Conservation (phyloP, 2,329 filamentous ascomycete genomes). For the Aspergillus hortae region DNA sequence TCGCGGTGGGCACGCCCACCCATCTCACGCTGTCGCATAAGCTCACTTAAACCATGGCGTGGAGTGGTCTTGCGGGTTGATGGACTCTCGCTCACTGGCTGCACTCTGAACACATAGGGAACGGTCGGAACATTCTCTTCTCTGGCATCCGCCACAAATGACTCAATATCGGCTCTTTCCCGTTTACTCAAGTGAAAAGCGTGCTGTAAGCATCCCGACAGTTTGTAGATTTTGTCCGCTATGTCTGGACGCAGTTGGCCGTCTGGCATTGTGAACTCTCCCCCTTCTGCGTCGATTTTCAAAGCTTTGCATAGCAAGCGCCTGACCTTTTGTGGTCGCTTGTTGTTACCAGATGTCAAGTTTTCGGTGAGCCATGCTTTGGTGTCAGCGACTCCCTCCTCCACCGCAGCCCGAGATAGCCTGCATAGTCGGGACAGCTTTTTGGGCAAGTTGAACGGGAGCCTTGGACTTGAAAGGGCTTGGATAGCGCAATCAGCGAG, state of each 20-base stretch:
- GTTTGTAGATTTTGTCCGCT: constrained; percentile 1
- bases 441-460: constrained; percentile 3
- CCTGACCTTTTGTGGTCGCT: background rate
- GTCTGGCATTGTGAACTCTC: background rate
- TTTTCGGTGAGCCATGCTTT: too few relatives aligned
- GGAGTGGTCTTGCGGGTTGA: background rate
- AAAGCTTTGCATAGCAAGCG: background rate
- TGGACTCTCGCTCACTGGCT: background rate
- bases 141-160: constrained; percentile 21
- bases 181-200: constrained; percentile 16
- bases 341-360: background rate
- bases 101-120: constrained; percentile 12
- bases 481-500: constrained; percentile 19
- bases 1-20: constrained; percentile 14
- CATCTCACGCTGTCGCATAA: constrained; percentile 30
- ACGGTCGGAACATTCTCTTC: constrained; percentile 15
- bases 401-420: constrained; percentile 8
- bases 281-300: background rate
- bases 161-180: constrained; percentile 13
- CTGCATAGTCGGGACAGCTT: constrained; percentile 10
- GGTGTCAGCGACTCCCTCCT: constrained; percentile 4
- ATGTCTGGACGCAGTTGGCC: background rate
- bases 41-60: constrained; percentile 7
- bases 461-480: constrained; percentile 6
- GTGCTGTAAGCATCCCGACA: constrained; percentile 8